Conservation (phyloP, 2,329 filamentous ascomycete species). For the Diplodia scrobiculata region DNA sequence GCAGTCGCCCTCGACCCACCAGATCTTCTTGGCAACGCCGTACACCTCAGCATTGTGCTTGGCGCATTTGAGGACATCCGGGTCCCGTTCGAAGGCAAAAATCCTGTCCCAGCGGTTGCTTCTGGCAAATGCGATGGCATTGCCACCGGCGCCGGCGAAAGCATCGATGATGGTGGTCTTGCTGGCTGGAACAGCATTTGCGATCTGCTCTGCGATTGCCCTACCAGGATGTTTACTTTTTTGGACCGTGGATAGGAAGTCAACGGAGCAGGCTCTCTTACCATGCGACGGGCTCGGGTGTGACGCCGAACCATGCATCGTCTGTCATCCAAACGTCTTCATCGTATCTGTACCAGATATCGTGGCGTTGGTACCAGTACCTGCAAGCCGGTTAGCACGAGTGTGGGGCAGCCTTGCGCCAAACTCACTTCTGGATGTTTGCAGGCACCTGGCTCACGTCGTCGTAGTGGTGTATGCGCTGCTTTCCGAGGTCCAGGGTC, state of each 20-base stretch:
- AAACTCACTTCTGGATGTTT: conserved; percentile 76
- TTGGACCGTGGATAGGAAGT: background rate
- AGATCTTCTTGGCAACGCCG: conserved; percentile 74
- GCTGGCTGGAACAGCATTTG: conserved; percentile 54
- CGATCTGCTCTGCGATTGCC: conserved; percentile 74
- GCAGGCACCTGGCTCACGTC: conserved; percentile 70
- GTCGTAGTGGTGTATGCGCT: conserved; percentile 63
- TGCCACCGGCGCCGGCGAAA: conserved; percentile 90
- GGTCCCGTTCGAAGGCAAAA: conserved; percentile 85
- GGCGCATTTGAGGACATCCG: conserved; percentile 79
- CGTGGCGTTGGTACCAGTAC: conserved; percentile 88
- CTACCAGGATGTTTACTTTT: conserved; percentile 45
- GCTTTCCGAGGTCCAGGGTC: conserved; percentile 42
- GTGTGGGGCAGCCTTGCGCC: background rate
- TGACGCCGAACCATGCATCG: conserved; percentile 95
- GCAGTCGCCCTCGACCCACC: conserved; percentile 84
- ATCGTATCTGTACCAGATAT: conserved; percentile 85
- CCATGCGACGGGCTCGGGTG: conserved; percentile 87
- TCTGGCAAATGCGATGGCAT: conserved; percentile 89
- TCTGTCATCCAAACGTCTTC: conserved; percentile 88
- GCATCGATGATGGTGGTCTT: conserved; percentile 77
- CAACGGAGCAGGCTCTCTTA: conserved; percentile 47
- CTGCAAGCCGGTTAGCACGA: conserved; percentile 51
- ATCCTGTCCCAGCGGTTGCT: conserved; percentile 78
- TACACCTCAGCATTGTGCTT: conserved; percentile 90